phyloP scores from a whole-genome alignment of 2,329 filamentous ascomycete genomes.

The Aurifilum marmelostoma region DNA sequence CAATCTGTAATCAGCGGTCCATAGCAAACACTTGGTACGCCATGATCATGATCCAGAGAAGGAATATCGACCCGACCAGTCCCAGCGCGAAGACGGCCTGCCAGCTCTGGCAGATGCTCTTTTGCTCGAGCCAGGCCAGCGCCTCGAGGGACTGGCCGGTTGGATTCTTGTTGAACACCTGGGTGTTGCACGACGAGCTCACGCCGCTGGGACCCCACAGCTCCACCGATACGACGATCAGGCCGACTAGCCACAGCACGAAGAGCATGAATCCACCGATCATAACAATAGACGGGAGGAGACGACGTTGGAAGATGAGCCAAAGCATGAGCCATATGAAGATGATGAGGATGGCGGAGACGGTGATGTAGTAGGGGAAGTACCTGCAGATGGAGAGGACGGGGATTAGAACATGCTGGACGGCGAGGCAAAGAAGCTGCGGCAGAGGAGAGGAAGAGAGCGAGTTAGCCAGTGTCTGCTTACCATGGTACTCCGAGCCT shows the following conservation, averaged over 20 bases:
- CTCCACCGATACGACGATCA: conserved; percentile 64
- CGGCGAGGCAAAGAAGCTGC: not conserved
- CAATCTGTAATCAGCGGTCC: conserved; percentile 33
- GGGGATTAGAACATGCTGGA: not conserved
- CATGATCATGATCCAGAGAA: conserved; percentile 72
- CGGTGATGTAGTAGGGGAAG: conserved; percentile 68
- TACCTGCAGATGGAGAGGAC: conserved; percentile 52
- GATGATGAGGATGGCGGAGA: conserved; percentile 60
- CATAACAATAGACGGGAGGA: conserved; percentile 65
- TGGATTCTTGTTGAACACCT: conserved; percentile 56
- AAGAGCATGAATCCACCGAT: conserved; percentile 69
- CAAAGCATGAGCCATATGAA: conserved; percentile 69
- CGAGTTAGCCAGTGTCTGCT: conserved; percentile 32
- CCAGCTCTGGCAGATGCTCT: conserved; percentile 67
- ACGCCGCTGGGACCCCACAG: conserved; percentile 64
- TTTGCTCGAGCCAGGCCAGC: conserved; percentile 66
- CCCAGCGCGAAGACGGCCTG: conserved; percentile 66
- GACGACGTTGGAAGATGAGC: conserved; percentile 63
- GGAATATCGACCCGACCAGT: conserved; percentile 61
- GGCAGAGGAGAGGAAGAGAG: not conserved
- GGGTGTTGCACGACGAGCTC: conserved; percentile 60
- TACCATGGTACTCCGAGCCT: conserved; percentile 63
- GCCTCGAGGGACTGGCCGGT: conserved; percentile 57
- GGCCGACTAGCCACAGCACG: conserved; percentile 68
- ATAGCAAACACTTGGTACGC: conserved; percentile 64